These are phyloP conservation scores for Alternaria novae-zelandiae DNA, from an alignment of 2,329 filamentous ascomycete genomes.

Conservation along the genomic window DNA sequence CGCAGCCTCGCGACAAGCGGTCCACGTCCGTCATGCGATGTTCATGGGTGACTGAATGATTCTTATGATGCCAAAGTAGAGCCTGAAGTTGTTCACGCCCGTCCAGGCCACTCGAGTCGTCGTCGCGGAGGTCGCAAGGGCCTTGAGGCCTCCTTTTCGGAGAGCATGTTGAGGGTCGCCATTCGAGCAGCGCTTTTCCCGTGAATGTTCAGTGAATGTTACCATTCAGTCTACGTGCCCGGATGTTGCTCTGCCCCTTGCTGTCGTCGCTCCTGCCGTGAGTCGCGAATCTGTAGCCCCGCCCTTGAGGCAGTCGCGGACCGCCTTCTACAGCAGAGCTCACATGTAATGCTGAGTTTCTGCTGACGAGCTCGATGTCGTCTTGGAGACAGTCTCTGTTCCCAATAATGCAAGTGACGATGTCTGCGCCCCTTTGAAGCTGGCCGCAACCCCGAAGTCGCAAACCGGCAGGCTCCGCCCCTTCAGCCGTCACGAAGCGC, in stretches of 20 bases:
- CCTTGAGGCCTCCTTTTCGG: background rate
- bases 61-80: background rate
- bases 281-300: background rate
- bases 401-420: background rate
- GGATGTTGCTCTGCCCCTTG: too few relatives aligned
- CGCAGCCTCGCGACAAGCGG: background rate
- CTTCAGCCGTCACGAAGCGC: background rate
- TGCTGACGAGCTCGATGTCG: background rate
- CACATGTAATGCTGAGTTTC: background rate
- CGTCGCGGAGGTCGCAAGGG: background rate
- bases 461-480: background rate
- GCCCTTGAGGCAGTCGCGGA: background rate
- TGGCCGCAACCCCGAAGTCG: background rate
- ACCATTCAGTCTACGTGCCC: background rate
- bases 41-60: accelerated
- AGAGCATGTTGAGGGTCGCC: too few relatives aligned
- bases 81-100: background rate
- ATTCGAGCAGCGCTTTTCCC: background rate
- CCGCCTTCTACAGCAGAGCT: background rate
- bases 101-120: too few relatives aligned
- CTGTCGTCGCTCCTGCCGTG: background rate
- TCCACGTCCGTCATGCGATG: background rate
- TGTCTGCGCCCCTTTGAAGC: background rate
- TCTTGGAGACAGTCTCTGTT: background rate
- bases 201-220: background rate